A percentile compares a stretch with the other conserved stretches of the same genome.
Conservation (phyloP, 2,329 filamentous ascomycete genomes). For the Botrytis elliptica region DNA sequence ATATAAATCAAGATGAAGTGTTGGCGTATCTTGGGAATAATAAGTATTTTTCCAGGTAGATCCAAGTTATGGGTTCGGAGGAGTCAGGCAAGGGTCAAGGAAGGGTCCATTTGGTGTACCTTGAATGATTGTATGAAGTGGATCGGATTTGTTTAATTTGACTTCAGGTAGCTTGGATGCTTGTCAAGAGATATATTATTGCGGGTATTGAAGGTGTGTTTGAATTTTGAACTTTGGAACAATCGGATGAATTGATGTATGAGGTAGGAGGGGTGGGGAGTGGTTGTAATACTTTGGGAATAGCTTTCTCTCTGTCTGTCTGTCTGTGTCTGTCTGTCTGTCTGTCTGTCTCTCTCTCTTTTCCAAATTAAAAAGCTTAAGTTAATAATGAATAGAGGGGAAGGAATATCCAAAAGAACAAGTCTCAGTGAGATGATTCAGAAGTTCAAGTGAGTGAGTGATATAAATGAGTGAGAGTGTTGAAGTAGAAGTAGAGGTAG, state of each 20-base stretch:
- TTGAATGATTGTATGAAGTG: constrained; percentile 1
- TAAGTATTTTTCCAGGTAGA: constrained; percentile 9
- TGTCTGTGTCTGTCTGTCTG: no score
- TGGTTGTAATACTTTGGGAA: neutral
- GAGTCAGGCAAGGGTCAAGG: constrained; percentile 11
- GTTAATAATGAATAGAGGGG: neutral
- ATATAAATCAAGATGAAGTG: constrained; percentile 16
- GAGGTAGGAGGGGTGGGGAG: neutral
- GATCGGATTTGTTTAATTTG: constrained; percentile 18
- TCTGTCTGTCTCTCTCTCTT: no score
- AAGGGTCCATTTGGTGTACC: constrained; percentile 12
- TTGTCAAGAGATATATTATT: constrained; percentile 6
- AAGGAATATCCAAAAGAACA: neutral
- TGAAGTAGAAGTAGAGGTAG: neutral
- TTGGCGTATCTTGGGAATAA: constrained; percentile 15
- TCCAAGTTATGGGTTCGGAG: constrained; percentile 7
- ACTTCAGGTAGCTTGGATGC: constrained; percentile 12
- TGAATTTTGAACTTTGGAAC: neutral
- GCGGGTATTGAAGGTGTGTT: neutral
- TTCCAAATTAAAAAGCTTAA: neutral
- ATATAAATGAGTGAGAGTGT: neutral
- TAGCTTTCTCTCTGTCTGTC: neutral
- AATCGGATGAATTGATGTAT: constrained; percentile 8
- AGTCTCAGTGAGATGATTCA: neutral
- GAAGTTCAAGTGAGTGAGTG: neutral